phyloP scores from a whole-genome alignment of 192 early-diverging fungal species.

The Lunasporangiospora selenospora region DNA sequence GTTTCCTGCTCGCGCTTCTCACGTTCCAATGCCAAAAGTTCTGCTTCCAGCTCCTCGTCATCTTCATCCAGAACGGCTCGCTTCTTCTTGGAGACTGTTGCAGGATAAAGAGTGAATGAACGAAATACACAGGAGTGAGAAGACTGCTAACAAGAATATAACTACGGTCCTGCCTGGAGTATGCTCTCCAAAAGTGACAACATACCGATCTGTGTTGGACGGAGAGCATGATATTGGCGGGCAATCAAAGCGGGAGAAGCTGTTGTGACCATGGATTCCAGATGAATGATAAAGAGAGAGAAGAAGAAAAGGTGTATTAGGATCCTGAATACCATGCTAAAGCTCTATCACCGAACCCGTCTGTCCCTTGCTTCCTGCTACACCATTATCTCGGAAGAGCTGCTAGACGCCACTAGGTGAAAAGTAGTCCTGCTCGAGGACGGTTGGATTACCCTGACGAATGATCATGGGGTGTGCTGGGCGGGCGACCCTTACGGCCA shows the following conservation, averaged over 20 bases:
- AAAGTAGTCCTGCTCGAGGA: no score
- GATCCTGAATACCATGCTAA: no score
- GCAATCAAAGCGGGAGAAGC: conserved; percentile 29
- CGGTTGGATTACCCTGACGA: conserved; percentile 37
- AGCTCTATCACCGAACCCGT: no score
- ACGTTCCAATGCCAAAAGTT: conserved; percentile 35
- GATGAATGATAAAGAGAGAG: not conserved
- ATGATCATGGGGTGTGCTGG: conserved; percentile 3
- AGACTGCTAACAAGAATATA: not conserved
- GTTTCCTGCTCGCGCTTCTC: conserved; percentile 44
- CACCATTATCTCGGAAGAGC: no score
- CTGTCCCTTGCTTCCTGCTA: no score
- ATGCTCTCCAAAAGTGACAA: no score
- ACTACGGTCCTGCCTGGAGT: not conserved
- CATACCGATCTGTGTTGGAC: conserved; percentile 41
- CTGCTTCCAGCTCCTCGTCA: conserved; percentile 43
- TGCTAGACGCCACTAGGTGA: no score
- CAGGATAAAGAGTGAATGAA: no score
- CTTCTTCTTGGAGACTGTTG: conserved; percentile 42
- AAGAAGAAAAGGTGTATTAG: not conserved
- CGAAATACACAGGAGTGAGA: not conserved
- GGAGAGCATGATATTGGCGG: conserved; percentile 43
- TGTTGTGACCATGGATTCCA: no score
- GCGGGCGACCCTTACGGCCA: conserved; percentile 20
- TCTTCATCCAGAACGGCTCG: conserved; percentile 44